phyloP scores from a whole-genome alignment of 2,329 filamentous ascomycete genomes.

The Colletotrichum siamense region DNA sequence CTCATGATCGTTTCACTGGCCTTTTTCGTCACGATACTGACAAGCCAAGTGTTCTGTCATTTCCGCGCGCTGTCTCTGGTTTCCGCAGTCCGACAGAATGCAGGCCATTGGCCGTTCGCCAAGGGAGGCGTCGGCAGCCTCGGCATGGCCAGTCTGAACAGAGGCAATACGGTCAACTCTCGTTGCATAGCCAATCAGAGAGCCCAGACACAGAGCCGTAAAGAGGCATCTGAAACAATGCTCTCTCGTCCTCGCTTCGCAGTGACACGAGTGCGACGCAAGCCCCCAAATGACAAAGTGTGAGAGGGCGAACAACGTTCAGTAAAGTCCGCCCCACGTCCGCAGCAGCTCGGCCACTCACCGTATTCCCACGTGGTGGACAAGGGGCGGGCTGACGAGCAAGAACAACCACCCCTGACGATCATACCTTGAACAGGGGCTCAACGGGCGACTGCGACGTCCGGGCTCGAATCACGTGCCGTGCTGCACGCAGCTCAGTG shows the following conservation, averaged over 20 bases:
- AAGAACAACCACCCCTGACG: conserved; percentile 10
- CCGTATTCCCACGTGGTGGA: conserved; percentile 17
- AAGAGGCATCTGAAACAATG: conserved; percentile 19
- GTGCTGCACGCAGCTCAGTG: background rate
- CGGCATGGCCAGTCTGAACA: background rate
- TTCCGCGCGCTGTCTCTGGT: background rate
- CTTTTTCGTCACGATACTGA: background rate
- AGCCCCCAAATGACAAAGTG: conserved; percentile 5
- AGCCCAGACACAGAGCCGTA: background rate
- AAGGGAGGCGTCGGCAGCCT: conserved; percentile 4
- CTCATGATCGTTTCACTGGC: background rate
- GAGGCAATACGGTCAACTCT: background rate
- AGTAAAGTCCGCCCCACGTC: background rate
- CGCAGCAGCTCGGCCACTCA: conserved; percentile 1
- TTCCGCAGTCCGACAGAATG: background rate
- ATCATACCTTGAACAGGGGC: conserved; percentile 14
- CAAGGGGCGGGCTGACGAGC: conserved; percentile 12
- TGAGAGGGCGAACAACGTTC: background rate
- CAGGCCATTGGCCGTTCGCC: background rate
- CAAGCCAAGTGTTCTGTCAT: background rate
- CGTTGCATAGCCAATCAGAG: conserved; percentile 1
- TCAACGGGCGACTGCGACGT: background rate
- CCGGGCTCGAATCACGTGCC: background rate
- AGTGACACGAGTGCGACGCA: conserved; percentile 16
- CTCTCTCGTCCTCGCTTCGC: conserved; percentile 9